Evolutionary conservation across 2,329 filamentous ascomycete species (phyloP).

Genomic region (Colletotrichum musae): DNA sequence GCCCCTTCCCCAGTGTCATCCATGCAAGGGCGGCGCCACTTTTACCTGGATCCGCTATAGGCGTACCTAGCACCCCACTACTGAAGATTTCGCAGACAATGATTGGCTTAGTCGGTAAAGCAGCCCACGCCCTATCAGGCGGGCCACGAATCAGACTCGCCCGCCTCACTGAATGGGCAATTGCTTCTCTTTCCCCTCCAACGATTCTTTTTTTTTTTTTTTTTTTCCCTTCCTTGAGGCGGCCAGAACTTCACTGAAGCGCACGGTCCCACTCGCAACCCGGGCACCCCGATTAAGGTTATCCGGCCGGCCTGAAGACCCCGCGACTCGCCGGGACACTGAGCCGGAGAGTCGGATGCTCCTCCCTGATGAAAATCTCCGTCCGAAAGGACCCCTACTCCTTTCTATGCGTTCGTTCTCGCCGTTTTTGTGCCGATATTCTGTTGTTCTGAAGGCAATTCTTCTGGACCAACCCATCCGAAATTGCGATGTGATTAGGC

Average conservation of each 20-base stretch:
- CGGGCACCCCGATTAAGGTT: conserved; percentile 35
- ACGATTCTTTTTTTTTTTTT: neutral
- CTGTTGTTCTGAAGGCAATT: neutral
- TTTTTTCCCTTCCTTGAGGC: no score
- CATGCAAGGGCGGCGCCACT: conserved; percentile 13
- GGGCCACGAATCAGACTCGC: neutral
- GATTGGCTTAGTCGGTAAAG: no score
- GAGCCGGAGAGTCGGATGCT: neutral
- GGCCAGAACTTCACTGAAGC: no score
- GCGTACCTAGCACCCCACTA: no score
- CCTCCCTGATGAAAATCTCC: neutral
- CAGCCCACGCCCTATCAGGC: neutral
- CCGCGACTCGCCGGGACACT: conserved; percentile 10
- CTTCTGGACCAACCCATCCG: neutral
- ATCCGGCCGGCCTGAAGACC: conserved; percentile 12
- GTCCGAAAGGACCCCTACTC: conserved; percentile 3
- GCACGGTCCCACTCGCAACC: conserved; percentile 14
- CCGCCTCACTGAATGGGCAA: neutral
- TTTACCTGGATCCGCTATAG: neutral
- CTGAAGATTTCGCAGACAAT: no score
- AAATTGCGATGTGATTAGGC: neutral
- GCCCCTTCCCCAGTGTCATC: neutral
- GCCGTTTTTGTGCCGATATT: no score
- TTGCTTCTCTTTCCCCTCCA: neutral
- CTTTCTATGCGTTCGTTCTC: neutral